phyloP scores from a whole-genome alignment of 768 basidiomycete species.

The Trametes coccinea region DNA sequence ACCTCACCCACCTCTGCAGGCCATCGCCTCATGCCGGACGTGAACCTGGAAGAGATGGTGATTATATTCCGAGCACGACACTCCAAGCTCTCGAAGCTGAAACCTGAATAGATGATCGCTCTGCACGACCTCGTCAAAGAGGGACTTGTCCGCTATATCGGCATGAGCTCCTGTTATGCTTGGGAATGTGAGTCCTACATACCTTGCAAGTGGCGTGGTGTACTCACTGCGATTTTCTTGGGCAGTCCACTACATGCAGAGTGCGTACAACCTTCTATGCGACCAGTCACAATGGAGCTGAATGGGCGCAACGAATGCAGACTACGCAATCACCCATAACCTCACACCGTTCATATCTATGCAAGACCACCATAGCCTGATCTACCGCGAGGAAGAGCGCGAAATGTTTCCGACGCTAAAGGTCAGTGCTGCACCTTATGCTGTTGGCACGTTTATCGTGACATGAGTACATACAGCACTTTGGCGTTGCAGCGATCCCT shows the following conservation, averaged over 20 bases:
- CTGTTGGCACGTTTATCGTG: too few species aligned
- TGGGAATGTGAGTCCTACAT: slow-evolving; percentile 28
- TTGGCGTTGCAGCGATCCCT: slow-evolving; percentile 40
- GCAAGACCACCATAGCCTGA: slow-evolving; percentile 58
- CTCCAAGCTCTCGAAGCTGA: background rate
- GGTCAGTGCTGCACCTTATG: slow-evolving; percentile 15
- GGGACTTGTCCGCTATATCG: slow-evolving; percentile 41
- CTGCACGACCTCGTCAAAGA: slow-evolving; percentile 44
- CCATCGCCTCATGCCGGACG: slow-evolving; percentile 32
- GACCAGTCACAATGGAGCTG: too few species aligned
- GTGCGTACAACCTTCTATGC: slow-evolving; percentile 2
- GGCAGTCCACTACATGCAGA: slow-evolving; percentile 33
- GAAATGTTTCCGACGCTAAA: slow-evolving; percentile 54
- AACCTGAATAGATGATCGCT: slow-evolving; percentile 37
- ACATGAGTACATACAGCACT: background rate
- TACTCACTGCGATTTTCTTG: background rate
- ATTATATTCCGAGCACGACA: background rate
- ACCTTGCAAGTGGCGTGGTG: too few species aligned
- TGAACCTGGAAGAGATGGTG: slow-evolving; percentile 39
- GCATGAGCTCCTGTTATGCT: slow-evolving; percentile 36
- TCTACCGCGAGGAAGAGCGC: slow-evolving; percentile 63
- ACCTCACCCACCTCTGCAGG: background rate
- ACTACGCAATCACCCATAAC: slow-evolving; percentile 42
- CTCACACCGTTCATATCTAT: slow-evolving; percentile 60
- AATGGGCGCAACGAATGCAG: slow-evolving; percentile 20